Base-by-base conservation (phyloP, 2,329 filamentous ascomycete species). In the Alternaria dauci region DNA sequence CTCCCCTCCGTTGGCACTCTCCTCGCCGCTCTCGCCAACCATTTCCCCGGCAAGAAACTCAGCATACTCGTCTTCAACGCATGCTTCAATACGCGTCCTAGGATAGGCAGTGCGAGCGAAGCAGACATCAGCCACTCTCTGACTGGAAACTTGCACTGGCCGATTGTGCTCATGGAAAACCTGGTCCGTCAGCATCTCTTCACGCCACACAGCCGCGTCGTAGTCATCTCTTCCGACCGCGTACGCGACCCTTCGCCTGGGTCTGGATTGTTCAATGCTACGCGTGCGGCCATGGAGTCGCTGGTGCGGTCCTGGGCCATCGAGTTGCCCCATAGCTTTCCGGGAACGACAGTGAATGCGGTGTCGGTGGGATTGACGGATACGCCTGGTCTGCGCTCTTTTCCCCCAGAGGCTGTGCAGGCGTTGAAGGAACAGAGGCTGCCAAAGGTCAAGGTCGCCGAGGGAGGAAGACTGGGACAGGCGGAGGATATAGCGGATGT, bases 401-500 rank as follows among this genome's bases (percentile, higher is more conserved):
- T 69, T 38, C 62, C 66, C 3, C 16, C 57, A 1, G 58, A 59
- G 18, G 62, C 55, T 14, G 61, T 71, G 18, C 56, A 69, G 36
- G 58, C 55, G 25, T 42, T 70, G 36, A 69, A 68, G 42, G 58
- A 55, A 26, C 54, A 70, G 48, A 55, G 66, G 30, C 3, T 73
- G 46, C 58, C 50, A 16, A 68, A 69, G 46, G 69, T 72, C 4
- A 69, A 64, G 59, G 64, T 71, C 30, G 55, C 61, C 1, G 55
- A 66, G 16, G 71, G 69, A 0, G 66, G 66, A 1, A 46, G 72
- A 36, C 65, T 76, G 58, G 73, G 70, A 2, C 68, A 56, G 42
- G 38, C 70, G 1, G 70, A 78, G 44, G 76, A 93, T 81, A 76
- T 91, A 87, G 73, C 94, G 82, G 76, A 94, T 90, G 62, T 87